phyloP scores from a whole-genome alignment of 495 filamentous ascomycete species.

The Aspergillus sclerotioniger region DNA sequence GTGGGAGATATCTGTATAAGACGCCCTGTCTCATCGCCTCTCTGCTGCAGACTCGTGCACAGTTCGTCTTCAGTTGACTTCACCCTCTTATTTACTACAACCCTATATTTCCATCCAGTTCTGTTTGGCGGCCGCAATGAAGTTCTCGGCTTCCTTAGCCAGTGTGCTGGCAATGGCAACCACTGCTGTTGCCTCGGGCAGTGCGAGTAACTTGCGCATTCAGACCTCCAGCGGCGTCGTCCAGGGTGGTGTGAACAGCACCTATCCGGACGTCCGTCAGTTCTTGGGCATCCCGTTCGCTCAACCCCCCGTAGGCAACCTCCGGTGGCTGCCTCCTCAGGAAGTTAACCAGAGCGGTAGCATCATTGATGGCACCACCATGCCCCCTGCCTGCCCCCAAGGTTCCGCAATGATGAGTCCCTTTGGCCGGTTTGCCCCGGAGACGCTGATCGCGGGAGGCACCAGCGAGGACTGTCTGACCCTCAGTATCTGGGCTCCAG shows the following conservation, averaged over 20 bases:
- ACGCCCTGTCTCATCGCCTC: too few relatives aligned
- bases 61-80: not conserved
- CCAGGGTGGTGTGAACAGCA: not conserved
- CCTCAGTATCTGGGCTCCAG: constrained; percentile 46
- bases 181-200: not conserved
- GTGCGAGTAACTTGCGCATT: not conserved
- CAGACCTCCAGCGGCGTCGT: not conserved
- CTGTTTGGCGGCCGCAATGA: not conserved
- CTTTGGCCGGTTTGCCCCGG: not conserved
- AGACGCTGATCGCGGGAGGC: not conserved
- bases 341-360: not conserved
- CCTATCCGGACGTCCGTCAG: not conserved
- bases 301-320: not conserved
- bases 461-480: constrained; percentile 49
- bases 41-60: too few relatives aligned
- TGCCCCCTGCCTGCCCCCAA: constrained; percentile 4
- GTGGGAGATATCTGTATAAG: too few relatives aligned
- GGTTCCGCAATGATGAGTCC: not conserved
- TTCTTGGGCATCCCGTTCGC: not conserved
- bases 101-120: not conserved
- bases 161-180: not conserved
- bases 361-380: not conserved
- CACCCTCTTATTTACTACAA: not conserved
- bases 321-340: constrained; percentile 1
- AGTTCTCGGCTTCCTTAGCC: not conserved